phyloP scores from a whole-genome alignment of 805 yeast genomes.

The Alloascoidea hylecoeti region DNA sequence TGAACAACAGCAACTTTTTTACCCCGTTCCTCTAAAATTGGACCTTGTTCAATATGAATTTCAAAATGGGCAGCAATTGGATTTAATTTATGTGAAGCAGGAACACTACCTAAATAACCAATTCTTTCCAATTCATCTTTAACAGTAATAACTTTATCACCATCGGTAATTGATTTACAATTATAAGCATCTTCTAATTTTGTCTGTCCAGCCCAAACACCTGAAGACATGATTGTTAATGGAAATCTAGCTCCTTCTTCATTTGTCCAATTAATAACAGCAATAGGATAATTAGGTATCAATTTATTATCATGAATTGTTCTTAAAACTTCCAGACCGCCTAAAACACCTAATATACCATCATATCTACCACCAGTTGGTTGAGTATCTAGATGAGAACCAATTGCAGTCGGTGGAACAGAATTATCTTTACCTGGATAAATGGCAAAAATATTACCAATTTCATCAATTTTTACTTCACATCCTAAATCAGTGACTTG shows the following conservation, averaged over 20 bases:
- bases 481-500: constrained; percentile 44
- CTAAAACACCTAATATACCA: constrained; percentile 54
- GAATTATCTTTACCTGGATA: constrained; percentile 39
- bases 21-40: constrained; percentile 40
- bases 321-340: constrained; percentile 53
- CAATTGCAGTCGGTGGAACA: constrained; percentile 46
- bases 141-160: constrained; percentile 29
- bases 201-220: constrained; percentile 48
- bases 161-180: constrained; percentile 39
- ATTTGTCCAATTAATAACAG: constrained; percentile 56
- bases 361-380: constrained; percentile 71
- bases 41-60: constrained; percentile 68
- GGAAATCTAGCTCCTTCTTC: constrained; percentile 74
- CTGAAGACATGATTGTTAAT: constrained; percentile 49
- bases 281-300: constrained; percentile 52
- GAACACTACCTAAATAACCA: constrained; percentile 42
- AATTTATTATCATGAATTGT: constrained; percentile 45
- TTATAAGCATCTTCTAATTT: constrained; percentile 33
- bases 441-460: constrained; percentile 57
- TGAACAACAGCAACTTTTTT: constrained; percentile 50
- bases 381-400: constrained; percentile 66
- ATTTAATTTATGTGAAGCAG: constrained; percentile 31
- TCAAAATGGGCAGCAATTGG: constrained; percentile 61
- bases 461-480: constrained; percentile 38
- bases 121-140: constrained; percentile 40